A percentile compares a stretch with the other conserved stretches of the same genome.
Evolutionary conservation across 2,329 filamentous ascomycete genomes (phyloP).

Genomic region (Talaromyces sp.): DNA sequence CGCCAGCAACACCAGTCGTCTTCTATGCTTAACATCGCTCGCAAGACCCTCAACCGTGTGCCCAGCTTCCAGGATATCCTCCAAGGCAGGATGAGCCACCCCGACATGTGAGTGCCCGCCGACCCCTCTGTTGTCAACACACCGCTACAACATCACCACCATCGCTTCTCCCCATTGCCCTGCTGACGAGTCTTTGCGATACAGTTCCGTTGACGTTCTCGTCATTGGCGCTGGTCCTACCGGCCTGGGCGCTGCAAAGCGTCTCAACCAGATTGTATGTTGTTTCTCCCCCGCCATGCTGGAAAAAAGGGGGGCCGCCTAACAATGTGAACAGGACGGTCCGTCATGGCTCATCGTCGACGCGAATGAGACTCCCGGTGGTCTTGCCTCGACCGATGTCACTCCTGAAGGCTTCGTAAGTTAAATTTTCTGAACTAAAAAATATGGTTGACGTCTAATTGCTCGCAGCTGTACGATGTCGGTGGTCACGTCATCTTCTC

Average conservation of each 20-base stretch:
- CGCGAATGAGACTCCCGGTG: conserved; percentile 83
- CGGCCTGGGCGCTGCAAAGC: conserved; percentile 95
- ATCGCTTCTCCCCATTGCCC: background rate
- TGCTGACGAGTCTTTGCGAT: conserved; percentile 12
- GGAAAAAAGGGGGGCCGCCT: conserved; percentile 8
- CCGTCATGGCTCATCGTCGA: conserved; percentile 97
- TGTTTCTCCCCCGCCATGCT: conserved; percentile 9
- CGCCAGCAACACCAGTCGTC: conserved; percentile 25
- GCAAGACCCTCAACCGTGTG: conserved; percentile 38
- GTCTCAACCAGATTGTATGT: conserved; percentile 89
- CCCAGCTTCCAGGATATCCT: conserved; percentile 42
- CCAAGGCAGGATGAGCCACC: conserved; percentile 43
- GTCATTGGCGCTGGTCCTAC: conserved; percentile 97
- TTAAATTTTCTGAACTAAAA: no score
- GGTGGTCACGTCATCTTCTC: conserved; percentile 98
- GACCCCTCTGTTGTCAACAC: background rate
- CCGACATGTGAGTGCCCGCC: conserved; percentile 34
- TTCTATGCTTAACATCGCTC: conserved; percentile 40
- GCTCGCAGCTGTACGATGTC: conserved; percentile 84
- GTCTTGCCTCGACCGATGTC: conserved; percentile 90
- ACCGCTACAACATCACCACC: background rate
- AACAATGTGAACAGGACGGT: conserved; percentile 58
- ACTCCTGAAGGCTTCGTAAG: conserved; percentile 96
- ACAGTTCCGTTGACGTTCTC: conserved; percentile 88
- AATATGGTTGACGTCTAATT: background rate